Evolutionary conservation across 2,329 filamentous ascomycete genomes (phyloP), one percentile per base, ranked within the genome.

Genomic region (Fusarium irregulare): DNA sequence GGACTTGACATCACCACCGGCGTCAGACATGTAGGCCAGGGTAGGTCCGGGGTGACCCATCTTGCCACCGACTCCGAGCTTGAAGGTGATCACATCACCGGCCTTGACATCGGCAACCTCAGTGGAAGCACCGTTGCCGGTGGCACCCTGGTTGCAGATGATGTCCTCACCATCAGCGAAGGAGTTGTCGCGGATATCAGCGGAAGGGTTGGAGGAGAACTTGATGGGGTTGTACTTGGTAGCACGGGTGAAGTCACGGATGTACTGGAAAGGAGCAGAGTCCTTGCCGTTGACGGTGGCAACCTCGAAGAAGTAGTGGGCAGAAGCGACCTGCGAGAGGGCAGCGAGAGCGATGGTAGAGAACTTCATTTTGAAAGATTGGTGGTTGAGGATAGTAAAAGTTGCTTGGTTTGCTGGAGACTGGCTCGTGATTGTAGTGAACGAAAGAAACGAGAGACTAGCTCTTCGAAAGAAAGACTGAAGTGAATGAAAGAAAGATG

Each of bases 401-500:
- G 14, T 64, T 63, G 60, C 21, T 64, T 56, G 41, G 42, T 55
- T 50, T 64, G 60, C 60, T 64, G 58, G 60, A 64, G 60, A 64
- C 60, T 64, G 48, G 60, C 60, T 64, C 60, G 58, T 56, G 58
- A 64, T 56, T 34, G 51, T 56, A 56, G 48, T 49, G 58, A 64
- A 64, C 58, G 60, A 64, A 64, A 63, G 60, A 42, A 64, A 64
- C 60, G 60, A 64, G 60, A 64, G 60, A 63, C 60, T 64, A 64
- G 60, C 60, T 64, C 60, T 64, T 64, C 60, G 58, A 64, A 64
- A 63, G 60, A 64, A 64, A 63, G 60, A 63, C 60, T 63, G 60
- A 63, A 63, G 60, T 56, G 60, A 63, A 63, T 63, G 60, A 63
- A 64, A 63, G 60, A 63, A 63, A 45, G 56, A 63, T 64, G 60